These are phyloP conservation scores for Sporothrix humicola DNA, from an alignment of 2,329 filamentous ascomycete species.

Conservation along the genomic window DNA sequence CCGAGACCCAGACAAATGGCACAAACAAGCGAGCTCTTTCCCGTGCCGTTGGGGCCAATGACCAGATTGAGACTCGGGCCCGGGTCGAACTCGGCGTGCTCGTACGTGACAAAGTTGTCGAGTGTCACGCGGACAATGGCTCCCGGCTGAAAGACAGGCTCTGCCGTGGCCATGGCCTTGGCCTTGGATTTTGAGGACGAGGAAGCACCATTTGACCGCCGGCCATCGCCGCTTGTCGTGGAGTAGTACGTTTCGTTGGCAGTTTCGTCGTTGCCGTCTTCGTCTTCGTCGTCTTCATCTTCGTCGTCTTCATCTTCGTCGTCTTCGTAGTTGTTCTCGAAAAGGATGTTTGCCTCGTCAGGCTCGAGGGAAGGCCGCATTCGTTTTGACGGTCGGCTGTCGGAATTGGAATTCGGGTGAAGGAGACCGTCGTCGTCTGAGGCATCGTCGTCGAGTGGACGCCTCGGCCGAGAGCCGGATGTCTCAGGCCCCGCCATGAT, in stretches of 20 bases:
- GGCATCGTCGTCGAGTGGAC: constrained; percentile 50
- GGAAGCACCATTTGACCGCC: constrained; percentile 39
- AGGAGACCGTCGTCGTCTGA: constrained; percentile 42
- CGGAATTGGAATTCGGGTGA: constrained; percentile 37
- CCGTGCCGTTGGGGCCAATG: constrained; percentile 97
- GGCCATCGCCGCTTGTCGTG: constrained; percentile 36
- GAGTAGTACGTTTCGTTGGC: constrained; percentile 39
- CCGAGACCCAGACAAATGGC: constrained; percentile 93
- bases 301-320: constrained; percentile 33
- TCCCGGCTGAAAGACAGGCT: constrained; percentile 67
- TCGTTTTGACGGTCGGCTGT: constrained; percentile 47
- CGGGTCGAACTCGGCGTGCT: constrained; percentile 85
- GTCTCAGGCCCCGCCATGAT: constrained; percentile 48
- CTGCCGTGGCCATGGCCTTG: constrained; percentile 29
- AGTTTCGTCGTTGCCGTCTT: constrained; percentile 22
- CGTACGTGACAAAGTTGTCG: constrained; percentile 93
- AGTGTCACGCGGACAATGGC: constrained; percentile 88
- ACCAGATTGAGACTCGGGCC: constrained; percentile 97
- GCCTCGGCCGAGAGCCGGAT: constrained; percentile 51
- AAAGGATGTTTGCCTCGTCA: constrained; percentile 34
- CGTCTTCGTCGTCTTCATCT: constrained; percentile 32
- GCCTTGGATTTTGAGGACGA: constrained; percentile 5
- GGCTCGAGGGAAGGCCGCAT: constrained; percentile 42
- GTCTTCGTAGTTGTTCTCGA: constrained; percentile 34
- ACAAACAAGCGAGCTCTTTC: constrained; percentile 96